Percentiles rank a stretch among this genome's conserved stretches.
These are phyloP conservation scores for Knoxdaviesia proteae DNA, from an alignment of 2,329 filamentous ascomycete genomes.

Conservation along the genomic window DNA sequence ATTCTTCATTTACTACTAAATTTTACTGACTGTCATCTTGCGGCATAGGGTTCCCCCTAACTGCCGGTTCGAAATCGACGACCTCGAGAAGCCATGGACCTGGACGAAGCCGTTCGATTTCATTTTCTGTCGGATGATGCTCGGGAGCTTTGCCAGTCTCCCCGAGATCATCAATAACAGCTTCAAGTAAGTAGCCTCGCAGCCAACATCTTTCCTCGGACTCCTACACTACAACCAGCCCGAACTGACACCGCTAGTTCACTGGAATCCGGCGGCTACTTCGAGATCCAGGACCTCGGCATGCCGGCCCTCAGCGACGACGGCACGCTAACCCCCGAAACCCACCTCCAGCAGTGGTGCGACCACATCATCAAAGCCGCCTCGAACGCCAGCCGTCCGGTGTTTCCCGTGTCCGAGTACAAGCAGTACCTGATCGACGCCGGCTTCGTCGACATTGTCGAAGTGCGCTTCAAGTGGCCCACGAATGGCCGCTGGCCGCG, in stretches of 20 bases:
- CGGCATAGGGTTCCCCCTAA: conserved; percentile 34
- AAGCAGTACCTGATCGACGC: conserved; percentile 8
- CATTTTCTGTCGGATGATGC: conserved; percentile 32
- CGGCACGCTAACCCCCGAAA: conserved; percentile 9
- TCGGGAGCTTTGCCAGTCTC: conserved; percentile 14
- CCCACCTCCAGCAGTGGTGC: conserved; percentile 10
- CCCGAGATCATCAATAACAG: neutral
- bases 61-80: conserved; percentile 41
- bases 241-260: conserved; percentile 28
- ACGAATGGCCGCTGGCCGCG: conserved; percentile 24
- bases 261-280: conserved; percentile 31
- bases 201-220: conserved; percentile 15
- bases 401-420: conserved; percentile 9
- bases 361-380: conserved; percentile 10
- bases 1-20: neutral
- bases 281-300: conserved; percentile 16
- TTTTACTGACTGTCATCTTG: conserved; percentile 17
- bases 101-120: conserved; percentile 32
- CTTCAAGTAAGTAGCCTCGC: conserved; percentile 18
- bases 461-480: conserved; percentile 9
- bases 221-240: conserved; percentile 23
- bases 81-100: conserved; percentile 29
- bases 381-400: conserved; percentile 12
- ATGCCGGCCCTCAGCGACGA: conserved; percentile 17
- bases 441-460: conserved; percentile 9